phyloP scores from a whole-genome alignment of 2,329 filamentous ascomycete genomes.

The Fusarium albidum region DNA sequence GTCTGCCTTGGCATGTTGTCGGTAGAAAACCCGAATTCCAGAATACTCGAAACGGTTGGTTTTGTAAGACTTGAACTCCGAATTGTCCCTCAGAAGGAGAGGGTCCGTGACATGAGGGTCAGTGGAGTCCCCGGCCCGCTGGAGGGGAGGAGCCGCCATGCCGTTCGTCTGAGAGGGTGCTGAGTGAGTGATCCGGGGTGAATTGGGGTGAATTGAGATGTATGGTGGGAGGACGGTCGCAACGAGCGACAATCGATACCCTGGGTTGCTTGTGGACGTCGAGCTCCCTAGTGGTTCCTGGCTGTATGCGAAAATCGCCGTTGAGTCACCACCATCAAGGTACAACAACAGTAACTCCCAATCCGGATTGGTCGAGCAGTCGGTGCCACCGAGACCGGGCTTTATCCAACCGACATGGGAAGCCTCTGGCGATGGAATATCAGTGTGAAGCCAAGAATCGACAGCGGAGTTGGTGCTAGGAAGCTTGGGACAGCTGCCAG shows the following conservation, averaged over 20 bases:
- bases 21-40: conserved; percentile 82
- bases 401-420: conserved; percentile 3
- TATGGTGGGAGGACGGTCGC: conserved; percentile 1
- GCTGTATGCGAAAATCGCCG: conserved; percentile 18
- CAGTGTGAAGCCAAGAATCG: conserved; percentile 1
- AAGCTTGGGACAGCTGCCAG: conserved; percentile 18
- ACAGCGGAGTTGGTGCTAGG: conserved; percentile 1
- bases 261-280: neutral
- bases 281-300: conserved; percentile 2
- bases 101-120: conserved; percentile 71
- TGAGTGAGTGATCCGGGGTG: conserved; percentile 8
- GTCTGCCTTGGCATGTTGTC: conserved; percentile 81
- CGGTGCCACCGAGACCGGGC: conserved; percentile 2
- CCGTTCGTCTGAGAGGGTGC: conserved; percentile 19
- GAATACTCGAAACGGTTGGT: conserved; percentile 76
- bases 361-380: conserved; percentile 12
- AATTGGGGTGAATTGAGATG: neutral
- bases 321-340: conserved; percentile 33
- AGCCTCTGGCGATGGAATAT: neutral
- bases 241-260: neutral
- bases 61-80: conserved; percentile 74
- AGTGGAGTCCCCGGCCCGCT: conserved; percentile 38
- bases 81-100: conserved; percentile 80
- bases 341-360: conserved; percentile 24
- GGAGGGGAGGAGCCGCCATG: conserved; percentile 37